Conservation (phyloP, 768 basidiomycete genomes). For the Mrakia frigida region DNA sequence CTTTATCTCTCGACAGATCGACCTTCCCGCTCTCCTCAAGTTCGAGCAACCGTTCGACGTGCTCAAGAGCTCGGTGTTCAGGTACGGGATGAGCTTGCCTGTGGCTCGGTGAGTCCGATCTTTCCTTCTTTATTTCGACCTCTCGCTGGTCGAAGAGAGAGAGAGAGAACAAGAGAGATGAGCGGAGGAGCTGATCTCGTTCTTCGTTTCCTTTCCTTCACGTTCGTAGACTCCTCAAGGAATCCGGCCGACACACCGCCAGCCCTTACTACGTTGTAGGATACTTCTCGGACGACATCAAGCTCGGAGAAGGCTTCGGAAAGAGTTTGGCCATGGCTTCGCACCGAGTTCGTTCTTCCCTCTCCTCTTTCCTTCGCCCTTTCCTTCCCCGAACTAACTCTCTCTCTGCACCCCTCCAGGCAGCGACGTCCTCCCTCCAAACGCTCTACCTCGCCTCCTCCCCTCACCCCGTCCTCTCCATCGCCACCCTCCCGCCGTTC, state of each 20-base stretch:
- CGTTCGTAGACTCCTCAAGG: slow-evolving; percentile 66
- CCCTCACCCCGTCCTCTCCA: background rate
- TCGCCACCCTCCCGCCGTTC: background rate
- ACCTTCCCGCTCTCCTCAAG: slow-evolving; percentile 71
- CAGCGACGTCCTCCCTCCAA: slow-evolving; percentile 18
- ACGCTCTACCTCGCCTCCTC: slow-evolving; percentile 11
- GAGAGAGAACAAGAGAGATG: too few species aligned
- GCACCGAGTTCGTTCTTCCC: slow-evolving; percentile 60
- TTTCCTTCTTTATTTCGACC: background rate
- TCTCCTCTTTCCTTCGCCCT: background rate
- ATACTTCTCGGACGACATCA: slow-evolving; percentile 60
- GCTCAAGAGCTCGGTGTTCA: slow-evolving; percentile 64
- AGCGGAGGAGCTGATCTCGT: too few species aligned
- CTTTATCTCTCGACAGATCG: slow-evolving; percentile 79
- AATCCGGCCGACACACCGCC: slow-evolving; percentile 84
- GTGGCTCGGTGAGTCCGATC: slow-evolving; percentile 53
- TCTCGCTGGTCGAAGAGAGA: too few species aligned
- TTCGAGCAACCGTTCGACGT: slow-evolving; percentile 77
- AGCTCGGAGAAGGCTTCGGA: slow-evolving; percentile 93
- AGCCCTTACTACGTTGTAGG: slow-evolving; percentile 95
- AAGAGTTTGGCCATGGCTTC: slow-evolving; percentile 91
- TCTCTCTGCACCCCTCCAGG: background rate
- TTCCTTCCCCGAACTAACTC: background rate
- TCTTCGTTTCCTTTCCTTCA: background rate
- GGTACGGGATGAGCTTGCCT: slow-evolving; percentile 43